Conservation (phyloP, 192 early-diverging fungal genomes). For the Bifiguratus adelaidae region DNA sequence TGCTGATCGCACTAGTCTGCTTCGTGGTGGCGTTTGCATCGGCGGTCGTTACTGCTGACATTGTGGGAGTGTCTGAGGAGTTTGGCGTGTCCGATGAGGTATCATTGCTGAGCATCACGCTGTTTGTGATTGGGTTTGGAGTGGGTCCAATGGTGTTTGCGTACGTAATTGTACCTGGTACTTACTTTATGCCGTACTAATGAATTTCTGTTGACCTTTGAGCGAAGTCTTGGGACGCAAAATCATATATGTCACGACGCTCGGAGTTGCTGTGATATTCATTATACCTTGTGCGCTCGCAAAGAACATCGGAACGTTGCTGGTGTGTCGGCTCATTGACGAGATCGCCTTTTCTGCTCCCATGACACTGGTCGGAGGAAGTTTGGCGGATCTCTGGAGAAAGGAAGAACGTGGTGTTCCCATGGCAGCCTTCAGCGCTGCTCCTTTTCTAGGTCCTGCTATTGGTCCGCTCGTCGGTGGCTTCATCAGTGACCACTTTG, state of each 20-base stretch:
- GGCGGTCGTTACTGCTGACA: background rate
- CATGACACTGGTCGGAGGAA: slow-evolving; percentile 12
- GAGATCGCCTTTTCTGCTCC: slow-evolving; percentile 13
- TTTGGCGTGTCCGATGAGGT: background rate
- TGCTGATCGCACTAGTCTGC: slow-evolving; percentile 1
- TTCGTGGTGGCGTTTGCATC: background rate
- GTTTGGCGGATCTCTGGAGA: slow-evolving; percentile 9
- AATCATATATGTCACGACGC: background rate
- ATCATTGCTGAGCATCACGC: background rate
- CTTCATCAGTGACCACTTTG: slow-evolving; percentile 11
- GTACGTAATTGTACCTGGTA: background rate
- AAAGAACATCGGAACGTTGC: slow-evolving; percentile 7
- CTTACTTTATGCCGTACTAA: background rate
- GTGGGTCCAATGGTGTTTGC: slow-evolving; percentile 1
- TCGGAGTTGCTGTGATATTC: background rate
- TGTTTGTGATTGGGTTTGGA: background rate
- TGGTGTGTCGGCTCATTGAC: slow-evolving; percentile 12
- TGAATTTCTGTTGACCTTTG: background rate
- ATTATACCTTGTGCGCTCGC: background rate
- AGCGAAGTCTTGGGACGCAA: slow-evolving; percentile 2
- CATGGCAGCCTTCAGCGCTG: slow-evolving; percentile 15
- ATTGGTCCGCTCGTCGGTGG: slow-evolving; percentile 16
- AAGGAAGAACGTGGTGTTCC: slow-evolving; percentile 9
- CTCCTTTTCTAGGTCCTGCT: slow-evolving; percentile 13
- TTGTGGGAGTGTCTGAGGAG: background rate